These are phyloP conservation scores for Solanum clarkiae DNA, from an alignment of 257 asterid species.

Conservation along the genomic window DNA sequence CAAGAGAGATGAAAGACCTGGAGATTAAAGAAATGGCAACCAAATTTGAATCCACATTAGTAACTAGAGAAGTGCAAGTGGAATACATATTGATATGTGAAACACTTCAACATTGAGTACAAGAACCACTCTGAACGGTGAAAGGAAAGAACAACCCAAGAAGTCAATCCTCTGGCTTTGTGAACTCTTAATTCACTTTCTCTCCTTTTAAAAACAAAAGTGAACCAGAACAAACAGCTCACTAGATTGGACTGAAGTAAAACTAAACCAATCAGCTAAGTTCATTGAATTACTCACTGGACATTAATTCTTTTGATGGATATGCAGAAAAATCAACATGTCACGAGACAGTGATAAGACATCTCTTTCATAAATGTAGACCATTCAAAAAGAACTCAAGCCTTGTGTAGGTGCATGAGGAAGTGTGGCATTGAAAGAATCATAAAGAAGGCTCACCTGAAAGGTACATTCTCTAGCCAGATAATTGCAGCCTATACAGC, in stretches of 20 bases:
- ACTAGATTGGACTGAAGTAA: neutral
- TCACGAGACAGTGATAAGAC: neutral
- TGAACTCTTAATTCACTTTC: neutral
- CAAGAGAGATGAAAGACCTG: neutral
- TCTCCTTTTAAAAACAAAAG: neutral
- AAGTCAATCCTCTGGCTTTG: neutral
- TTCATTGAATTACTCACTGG: neutral
- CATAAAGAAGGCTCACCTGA: neutral
- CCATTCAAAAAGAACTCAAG: neutral
- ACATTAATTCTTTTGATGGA: neutral
- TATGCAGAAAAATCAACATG: neutral
- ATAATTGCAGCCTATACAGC: neutral
- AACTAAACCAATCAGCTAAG: neutral
- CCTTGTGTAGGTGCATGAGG: neutral
- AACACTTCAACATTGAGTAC: neutral
- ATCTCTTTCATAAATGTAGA: neutral
- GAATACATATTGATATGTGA: neutral
- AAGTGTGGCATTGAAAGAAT: neutral
- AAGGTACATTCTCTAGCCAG: neutral
- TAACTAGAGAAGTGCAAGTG: neutral
- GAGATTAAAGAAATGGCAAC: neutral
- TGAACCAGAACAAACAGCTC: neutral
- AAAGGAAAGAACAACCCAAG: neutral
- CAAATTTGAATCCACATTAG: neutral
- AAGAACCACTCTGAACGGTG: neutral